Conservation (phyloP, 2,329 filamentous ascomycete species). For the Alternaria metachromatica region DNA sequence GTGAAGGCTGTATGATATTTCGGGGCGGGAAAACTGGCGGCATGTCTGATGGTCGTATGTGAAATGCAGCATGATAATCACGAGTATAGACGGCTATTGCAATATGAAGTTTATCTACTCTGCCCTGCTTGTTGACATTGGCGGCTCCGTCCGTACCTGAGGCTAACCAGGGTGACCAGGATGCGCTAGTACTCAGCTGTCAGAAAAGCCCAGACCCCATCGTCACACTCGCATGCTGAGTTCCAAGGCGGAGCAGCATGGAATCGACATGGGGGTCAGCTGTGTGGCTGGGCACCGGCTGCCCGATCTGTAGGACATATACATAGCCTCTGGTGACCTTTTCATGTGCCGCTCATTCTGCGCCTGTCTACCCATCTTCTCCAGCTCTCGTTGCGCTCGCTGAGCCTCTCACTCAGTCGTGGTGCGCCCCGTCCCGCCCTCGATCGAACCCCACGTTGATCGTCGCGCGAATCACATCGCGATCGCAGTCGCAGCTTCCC, state of each 20-base stretch:
- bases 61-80: slow-evolving; percentile 32
- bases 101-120: slow-evolving; percentile 10
- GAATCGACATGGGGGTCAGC: slow-evolving; percentile 32
- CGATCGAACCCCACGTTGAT: slow-evolving; percentile 33
- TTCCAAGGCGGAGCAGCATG: slow-evolving; percentile 37
- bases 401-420: slow-evolving; percentile 7
- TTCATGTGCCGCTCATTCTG: slow-evolving; percentile 25
- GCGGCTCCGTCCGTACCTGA: slow-evolving; percentile 25
- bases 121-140: slow-evolving; percentile 11
- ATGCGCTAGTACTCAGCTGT: slow-evolving; percentile 21
- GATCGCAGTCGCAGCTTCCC: slow-evolving; percentile 34
- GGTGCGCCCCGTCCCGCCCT: slow-evolving; percentile 13
- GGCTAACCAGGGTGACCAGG: slow-evolving; percentile 20
- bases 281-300: slow-evolving; percentile 42
- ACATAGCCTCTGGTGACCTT: slow-evolving; percentile 23
- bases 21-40: slow-evolving; percentile 20
- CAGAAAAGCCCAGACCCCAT: slow-evolving; percentile 20
- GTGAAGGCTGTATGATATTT: slow-evolving; percentile 23
- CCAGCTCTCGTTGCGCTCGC: neutral
- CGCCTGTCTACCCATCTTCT: slow-evolving; percentile 4
- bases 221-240: slow-evolving; percentile 26
- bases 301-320: slow-evolving; percentile 27
- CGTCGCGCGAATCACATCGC: slow-evolving; percentile 41
- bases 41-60: slow-evolving; percentile 24
- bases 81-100: slow-evolving; percentile 25